Evolutionary conservation across 352 stramenopile genomes (phyloP).

Genomic region (Hyaloperonospora arabidopsidis): DNA sequence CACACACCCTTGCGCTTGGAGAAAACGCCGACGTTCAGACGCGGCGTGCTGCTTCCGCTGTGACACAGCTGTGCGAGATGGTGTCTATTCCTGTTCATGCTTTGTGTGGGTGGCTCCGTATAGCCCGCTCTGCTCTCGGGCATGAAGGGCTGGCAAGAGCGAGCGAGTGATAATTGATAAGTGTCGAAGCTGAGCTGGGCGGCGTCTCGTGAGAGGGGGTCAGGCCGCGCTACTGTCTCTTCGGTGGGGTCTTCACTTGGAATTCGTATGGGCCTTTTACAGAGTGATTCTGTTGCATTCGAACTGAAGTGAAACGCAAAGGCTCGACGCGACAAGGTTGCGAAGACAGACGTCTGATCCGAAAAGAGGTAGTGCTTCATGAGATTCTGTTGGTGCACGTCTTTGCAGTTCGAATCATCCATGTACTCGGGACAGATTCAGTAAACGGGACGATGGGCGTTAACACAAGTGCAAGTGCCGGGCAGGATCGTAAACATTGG

Average conservation of each 20-base stretch:
- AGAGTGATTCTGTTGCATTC: no score
- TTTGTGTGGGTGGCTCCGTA: conserved; percentile 7
- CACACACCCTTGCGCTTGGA: conserved; percentile 64
- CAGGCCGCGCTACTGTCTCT: conserved; percentile 11
- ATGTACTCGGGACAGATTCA: no score
- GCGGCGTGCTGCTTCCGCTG: conserved; percentile 9
- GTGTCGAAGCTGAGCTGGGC: conserved; percentile 20
- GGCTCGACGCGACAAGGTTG: no score
- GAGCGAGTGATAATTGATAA: conserved; percentile 6
- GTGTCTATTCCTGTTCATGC: conserved; percentile 12
- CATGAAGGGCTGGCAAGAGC: conserved; percentile 4
- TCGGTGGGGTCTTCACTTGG: conserved; percentile 9
- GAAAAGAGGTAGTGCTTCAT: no score
- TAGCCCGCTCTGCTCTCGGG: conserved; percentile 11
- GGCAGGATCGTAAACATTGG: no score
- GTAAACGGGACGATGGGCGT: no score
- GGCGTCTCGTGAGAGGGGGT: conserved; percentile 20
- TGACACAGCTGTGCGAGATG: not conserved
- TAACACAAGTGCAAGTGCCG: no score
- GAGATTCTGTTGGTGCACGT: no score
- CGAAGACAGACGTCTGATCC: no score
- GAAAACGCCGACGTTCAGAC: conserved; percentile 37
- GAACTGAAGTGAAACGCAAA: no score
- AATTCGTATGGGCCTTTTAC: conserved; percentile 9
- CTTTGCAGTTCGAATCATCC: no score